phyloP scores from a whole-genome alignment of 257 asterid species.

The Schizonepeta tenuifolia region DNA sequence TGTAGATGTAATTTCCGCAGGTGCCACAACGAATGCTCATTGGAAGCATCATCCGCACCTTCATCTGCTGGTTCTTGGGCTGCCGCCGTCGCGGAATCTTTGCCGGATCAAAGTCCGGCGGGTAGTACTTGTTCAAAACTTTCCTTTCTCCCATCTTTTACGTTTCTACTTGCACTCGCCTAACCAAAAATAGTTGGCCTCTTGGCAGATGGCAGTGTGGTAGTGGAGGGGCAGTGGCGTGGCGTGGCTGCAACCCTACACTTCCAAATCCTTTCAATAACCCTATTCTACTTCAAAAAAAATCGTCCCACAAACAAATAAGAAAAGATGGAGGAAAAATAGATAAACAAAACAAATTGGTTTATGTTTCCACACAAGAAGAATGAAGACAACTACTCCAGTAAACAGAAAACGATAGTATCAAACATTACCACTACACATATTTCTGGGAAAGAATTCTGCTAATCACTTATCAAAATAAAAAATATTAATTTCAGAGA shows the following conservation, averaged over 20 bases:
- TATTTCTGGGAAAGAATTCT: too few species aligned
- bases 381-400: too few species aligned
- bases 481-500: too few species aligned
- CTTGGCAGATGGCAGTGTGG: background rate
- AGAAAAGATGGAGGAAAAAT: too few species aligned
- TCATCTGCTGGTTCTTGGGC: slow-evolving; percentile 76
- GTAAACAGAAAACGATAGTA: too few species aligned
- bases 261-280: too few species aligned
- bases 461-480: too few species aligned
- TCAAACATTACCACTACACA: too few species aligned
- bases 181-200: background rate
- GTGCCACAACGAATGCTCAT: slow-evolving; percentile 85
- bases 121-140: slow-evolving; percentile 86
- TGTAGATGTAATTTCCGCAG: slow-evolving; percentile 81
- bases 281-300: too few species aligned
- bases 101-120: slow-evolving; percentile 93
- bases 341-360: too few species aligned
- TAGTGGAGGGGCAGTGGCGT: background rate
- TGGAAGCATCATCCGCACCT: slow-evolving; percentile 93
- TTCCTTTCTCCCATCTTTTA: slow-evolving; percentile 81
- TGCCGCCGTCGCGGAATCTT: slow-evolving; percentile 89
- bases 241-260: background rate
- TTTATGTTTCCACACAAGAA: too few species aligned
- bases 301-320: too few species aligned
- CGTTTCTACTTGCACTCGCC: slow-evolving; percentile 29